These are phyloP conservation scores for Hanseniaspora hatyaiensis DNA, from an alignment of 805 yeast genomes.

Conservation along the genomic window DNA sequence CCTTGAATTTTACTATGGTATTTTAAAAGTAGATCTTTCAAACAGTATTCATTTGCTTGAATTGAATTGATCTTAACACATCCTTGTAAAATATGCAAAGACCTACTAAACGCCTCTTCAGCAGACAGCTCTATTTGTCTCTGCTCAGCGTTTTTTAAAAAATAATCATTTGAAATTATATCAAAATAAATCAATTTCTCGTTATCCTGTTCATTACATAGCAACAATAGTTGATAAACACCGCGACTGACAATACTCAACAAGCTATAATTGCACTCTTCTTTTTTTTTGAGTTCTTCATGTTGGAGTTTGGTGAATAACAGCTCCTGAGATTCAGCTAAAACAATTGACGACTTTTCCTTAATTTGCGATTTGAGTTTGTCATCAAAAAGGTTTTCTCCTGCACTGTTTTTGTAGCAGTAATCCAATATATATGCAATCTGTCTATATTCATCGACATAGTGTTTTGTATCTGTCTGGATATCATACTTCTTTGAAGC, in stretches of 20 bases:
- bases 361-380: too few relatives aligned
- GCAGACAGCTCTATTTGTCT: neutral
- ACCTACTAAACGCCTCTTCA: neutral
- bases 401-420: too few relatives aligned
- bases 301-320: neutral
- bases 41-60: too few relatives aligned
- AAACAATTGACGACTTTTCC: too few relatives aligned
- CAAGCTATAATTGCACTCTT: neutral
- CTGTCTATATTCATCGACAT: too few relatives aligned
- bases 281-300: neutral
- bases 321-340: conserved; percentile 4
- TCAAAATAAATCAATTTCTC: neutral
- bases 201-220: too few relatives aligned
- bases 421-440: too few relatives aligned
- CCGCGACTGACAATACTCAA: conserved; percentile 4
- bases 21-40: neutral
- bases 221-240: neutral
- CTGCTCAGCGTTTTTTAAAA: neutral
- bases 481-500: too few relatives aligned
- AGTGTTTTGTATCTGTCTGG: too few relatives aligned
- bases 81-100: neutral
- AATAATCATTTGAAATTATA: neutral
- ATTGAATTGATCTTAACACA: too few relatives aligned
- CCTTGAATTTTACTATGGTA: neutral
- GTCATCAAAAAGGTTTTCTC: too few relatives aligned